A percentile compares a stretch with the other conserved stretches of the same genome.
Conservation (phyloP, 1,284 basidiomycete genomes). For the Austroboletus niveus region DNA sequence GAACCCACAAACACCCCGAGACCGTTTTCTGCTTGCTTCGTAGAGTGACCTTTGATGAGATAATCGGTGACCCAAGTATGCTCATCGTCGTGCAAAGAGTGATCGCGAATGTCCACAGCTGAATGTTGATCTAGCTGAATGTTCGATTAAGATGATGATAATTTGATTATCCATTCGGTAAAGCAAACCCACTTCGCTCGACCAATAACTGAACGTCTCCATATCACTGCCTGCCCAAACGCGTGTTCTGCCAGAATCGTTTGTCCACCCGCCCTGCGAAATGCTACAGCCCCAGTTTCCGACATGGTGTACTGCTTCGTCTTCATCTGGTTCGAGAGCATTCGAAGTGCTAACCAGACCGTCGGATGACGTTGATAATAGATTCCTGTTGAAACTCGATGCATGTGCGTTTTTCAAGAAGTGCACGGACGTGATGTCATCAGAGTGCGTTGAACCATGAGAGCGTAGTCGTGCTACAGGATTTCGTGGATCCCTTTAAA, state of each 20-base stretch:
- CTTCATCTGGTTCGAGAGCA: slow-evolving; percentile 67
- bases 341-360: slow-evolving; percentile 69
- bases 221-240: slow-evolving; percentile 81
- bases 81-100: slow-evolving; percentile 45
- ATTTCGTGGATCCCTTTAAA: slow-evolving; percentile 56
- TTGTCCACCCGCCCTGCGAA: slow-evolving; percentile 69
- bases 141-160: slow-evolving; percentile 1
- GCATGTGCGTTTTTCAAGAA: slow-evolving; percentile 38
- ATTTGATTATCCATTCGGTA: not conserved
- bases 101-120: slow-evolving; percentile 51
- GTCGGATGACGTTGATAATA: slow-evolving; percentile 72
- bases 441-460: slow-evolving; percentile 70
- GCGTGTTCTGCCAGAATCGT: slow-evolving; percentile 28
- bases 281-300: slow-evolving; percentile 76
- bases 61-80: slow-evolving; percentile 64
- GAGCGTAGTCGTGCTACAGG: slow-evolving; percentile 47
- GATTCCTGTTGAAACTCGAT: slow-evolving; percentile 35
- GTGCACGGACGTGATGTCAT: slow-evolving; percentile 70
- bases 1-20: slow-evolving; percentile 56
- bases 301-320: slow-evolving; percentile 67
- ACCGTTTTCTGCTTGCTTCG: slow-evolving; percentile 22
- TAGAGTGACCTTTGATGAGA: slow-evolving; percentile 46
- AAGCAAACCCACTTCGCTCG: slow-evolving; percentile 50
- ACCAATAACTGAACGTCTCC: slow-evolving; percentile 81
- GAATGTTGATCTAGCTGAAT: slow-evolving; percentile 49